Base-by-base conservation (phyloP, 2,329 filamentous ascomycete species). In the Chaetomiaceae sp. region DNA sequence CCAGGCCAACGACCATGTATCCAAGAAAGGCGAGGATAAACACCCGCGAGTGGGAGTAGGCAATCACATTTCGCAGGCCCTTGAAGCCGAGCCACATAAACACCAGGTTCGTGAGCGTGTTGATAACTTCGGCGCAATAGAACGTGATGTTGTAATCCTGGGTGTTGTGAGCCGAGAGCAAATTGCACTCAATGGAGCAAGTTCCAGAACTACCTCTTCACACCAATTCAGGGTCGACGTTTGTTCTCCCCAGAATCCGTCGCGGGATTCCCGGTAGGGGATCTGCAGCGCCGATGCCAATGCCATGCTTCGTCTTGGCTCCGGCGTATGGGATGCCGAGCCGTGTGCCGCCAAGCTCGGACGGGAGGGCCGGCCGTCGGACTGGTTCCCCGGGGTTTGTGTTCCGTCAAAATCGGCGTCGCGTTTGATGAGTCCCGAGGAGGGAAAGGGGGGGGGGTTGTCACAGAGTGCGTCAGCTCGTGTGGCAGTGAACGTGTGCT, bases 41-140 rank as follows among this genome's bases (percentile, higher is more conserved):
- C 54, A 95, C 85, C 13, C 70, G 73, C 51, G 90, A 87, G 69
- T 96, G 89, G 14, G 78, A 76, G 69, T 95, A 77, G 58, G 76
- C 78, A 34, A 86, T 65, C 67, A 89, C 95, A 67, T 84, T 90
- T 50, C 75, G 72, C 57, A 94, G 81, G 21, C 91, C 91, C 65
- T 85, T 86, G 60, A 82, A 71, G 7, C 89, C 89, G 18, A 95
- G 79, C 68, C 79, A 87, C 62, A 95, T 76, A 69, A 96, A 96
- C 21, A 94, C 73, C 3, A 87, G 67, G 67, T 96, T 96, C 30
- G 90, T 96, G 29, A 91, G 64, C 3, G 89, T 88, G 70, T 88
- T 72, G 55, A 71, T 63, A 18, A 68, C 57, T 58, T 70, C 69
- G 34, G 69, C 69, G 47, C 65, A 67, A 59, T 71, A 71, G 13